phyloP scores from a whole-genome alignment of 2,329 filamentous ascomycete species.

The Fusarium sp. region DNA sequence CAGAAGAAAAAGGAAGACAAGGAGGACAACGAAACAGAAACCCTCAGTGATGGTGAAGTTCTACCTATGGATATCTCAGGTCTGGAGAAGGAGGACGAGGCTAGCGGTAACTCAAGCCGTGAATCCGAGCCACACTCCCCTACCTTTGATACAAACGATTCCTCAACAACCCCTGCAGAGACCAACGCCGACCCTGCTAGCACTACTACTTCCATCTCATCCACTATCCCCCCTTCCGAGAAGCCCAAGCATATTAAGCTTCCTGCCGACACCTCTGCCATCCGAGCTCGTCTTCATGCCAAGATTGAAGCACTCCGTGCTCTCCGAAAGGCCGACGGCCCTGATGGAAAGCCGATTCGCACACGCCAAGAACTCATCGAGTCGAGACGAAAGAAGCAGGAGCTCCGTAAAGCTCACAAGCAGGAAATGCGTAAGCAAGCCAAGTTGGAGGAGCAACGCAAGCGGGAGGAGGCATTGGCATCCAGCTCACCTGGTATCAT shows the following conservation, averaged over 20 bases:
- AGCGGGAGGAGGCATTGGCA: conserved; percentile 73
- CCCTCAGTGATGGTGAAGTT: conserved; percentile 31
- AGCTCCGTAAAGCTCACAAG: conserved; percentile 87
- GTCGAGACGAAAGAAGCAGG: conserved; percentile 86
- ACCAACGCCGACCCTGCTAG: conserved; percentile 63
- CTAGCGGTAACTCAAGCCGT: conserved; percentile 62
- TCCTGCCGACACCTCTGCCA: conserved; percentile 78
- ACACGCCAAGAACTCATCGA: conserved; percentile 95
- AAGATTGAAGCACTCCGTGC: conserved; percentile 88
- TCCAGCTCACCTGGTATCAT: conserved; percentile 72
- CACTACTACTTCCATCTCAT: conserved; percentile 77
- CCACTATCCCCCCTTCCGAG: conserved; percentile 70
- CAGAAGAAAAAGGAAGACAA: conserved; percentile 41
- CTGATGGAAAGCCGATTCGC: conserved; percentile 80
- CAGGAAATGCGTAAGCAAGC: conserved; percentile 83
- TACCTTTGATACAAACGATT: conserved; percentile 68
- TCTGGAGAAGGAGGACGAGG: conserved; percentile 59
- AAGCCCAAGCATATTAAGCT: conserved; percentile 76
- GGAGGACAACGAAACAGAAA: conserved; percentile 27
- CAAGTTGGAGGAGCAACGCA: conserved; percentile 81
- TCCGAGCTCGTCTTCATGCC: conserved; percentile 83
- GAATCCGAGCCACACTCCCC: conserved; percentile 65
- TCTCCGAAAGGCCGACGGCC: conserved; percentile 86
- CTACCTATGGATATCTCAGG: conserved; percentile 49
- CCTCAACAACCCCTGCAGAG: conserved; percentile 56